Percentiles rank a stretch among this genome's conserved stretches.
Evolutionary conservation across 2,329 filamentous ascomycete genomes (phyloP).

Genomic region (Cercospora nicotianae): DNA sequence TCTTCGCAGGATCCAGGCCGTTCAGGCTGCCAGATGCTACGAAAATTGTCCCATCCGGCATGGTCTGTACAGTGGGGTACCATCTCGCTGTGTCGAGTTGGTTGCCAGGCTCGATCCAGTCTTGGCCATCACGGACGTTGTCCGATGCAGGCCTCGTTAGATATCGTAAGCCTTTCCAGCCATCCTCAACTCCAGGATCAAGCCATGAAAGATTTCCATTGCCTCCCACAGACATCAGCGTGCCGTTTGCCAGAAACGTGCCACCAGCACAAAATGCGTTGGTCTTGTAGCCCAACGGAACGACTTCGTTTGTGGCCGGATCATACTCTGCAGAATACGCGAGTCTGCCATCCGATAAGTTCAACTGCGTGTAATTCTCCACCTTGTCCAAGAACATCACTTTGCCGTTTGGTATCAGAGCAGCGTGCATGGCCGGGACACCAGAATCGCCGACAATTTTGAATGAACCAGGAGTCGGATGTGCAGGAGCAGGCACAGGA

Average conservation of each 20-base stretch:
- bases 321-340: slow-evolving; percentile 64
- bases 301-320: slow-evolving; percentile 49
- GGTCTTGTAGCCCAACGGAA: slow-evolving; percentile 54
- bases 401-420: slow-evolving; percentile 58
- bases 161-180: slow-evolving; percentile 59
- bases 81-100: slow-evolving; percentile 54
- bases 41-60: slow-evolving; percentile 58
- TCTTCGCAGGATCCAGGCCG: slow-evolving; percentile 55
- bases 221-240: slow-evolving; percentile 57
- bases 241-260: slow-evolving; percentile 58
- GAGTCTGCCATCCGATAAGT: slow-evolving; percentile 54
- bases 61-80: slow-evolving; percentile 60
- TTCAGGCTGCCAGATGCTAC: slow-evolving; percentile 62
- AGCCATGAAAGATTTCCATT: slow-evolving; percentile 58
- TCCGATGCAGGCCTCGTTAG: slow-evolving; percentile 51
- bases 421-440: slow-evolving; percentile 65
- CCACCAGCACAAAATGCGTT: slow-evolving; percentile 64
- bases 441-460: slow-evolving; percentile 56
- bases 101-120: slow-evolving; percentile 58
- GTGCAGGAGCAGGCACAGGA: slow-evolving; percentile 49
- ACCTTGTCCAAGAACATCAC: slow-evolving; percentile 64
- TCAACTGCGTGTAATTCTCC: slow-evolving; percentile 61
- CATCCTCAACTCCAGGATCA: slow-evolving; percentile 60
- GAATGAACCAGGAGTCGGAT: slow-evolving; percentile 50
- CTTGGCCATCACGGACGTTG: slow-evolving; percentile 48